Evolutionary conservation across 1,284 basidiomycete species (phyloP), one percentile per base, ranked within the genome.

Genomic region (Ganoderma boninense): DNA sequence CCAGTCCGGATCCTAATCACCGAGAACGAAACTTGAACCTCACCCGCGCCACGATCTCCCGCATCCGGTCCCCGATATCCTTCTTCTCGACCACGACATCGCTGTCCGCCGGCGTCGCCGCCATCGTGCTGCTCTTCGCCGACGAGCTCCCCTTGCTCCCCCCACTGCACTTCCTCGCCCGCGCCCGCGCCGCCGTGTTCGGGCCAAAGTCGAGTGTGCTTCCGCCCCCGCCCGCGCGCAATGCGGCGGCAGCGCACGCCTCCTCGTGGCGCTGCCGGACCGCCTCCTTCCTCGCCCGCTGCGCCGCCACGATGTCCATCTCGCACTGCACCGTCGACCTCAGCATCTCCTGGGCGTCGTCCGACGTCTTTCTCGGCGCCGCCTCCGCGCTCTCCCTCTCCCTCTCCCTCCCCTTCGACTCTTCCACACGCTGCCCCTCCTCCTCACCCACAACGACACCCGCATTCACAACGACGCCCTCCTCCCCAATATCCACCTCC

Each of bases 371-470:
- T 10, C 6, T 10, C 7, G 38, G 38, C 6, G 10, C 6, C 23
- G 1, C 11, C 14, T n/a, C 13, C n/a, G 7, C 13, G 11, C 5
- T 29, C 23, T 2, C 13, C 32, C 18, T 40, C 16, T 14, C 8
- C 35, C 40, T 5, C 4, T 42, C 29, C 23, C 4, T 32, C 6
- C 23, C 29, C 23, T 11, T 23, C 23, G n/a, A 1, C 23, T 26
- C 49, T 66, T 65, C 40, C 4, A 10, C 3, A 38, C 38, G 38
- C 67, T 44, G 69, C 75, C 71, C 71, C 74, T 77, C 49, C 23
- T 52, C 13, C 29, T 26, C 14, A 26, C 20, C 20, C 0, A 52
- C 49, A 26, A n/a, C 20, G 6, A 38, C 10, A 6, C 20, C 23
- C n/a, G n/a, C 46, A 26, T 11, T 23, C 23, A 4, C 23, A 14